A percentile compares a stretch with the other conserved stretches of the same genome.
Conservation (phyloP, 2,329 filamentous ascomycete species). For the Arthrobotrys conoides region DNA sequence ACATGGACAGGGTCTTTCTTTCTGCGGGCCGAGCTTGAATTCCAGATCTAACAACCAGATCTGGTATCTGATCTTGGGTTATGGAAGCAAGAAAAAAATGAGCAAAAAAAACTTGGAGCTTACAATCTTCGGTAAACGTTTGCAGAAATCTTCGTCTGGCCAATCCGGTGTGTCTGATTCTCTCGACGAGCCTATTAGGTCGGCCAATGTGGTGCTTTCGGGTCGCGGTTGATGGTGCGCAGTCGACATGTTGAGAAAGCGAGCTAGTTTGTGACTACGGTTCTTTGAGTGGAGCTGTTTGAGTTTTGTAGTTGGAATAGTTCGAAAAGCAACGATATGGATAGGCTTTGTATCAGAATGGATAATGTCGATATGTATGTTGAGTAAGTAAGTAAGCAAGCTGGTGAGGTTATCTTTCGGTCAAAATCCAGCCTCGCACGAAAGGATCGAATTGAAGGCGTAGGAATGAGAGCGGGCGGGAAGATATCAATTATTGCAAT, state of each 20-base stretch:
- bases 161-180: conserved; percentile 39
- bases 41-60: background rate
- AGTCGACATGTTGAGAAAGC: conserved; percentile 39
- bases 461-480: conserved; percentile 31
- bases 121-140: conserved; percentile 63
- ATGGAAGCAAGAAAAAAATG: background rate
- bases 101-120: background rate
- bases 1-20: conserved; percentile 34
- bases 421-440: conserved; percentile 9
- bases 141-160: conserved; percentile 62
- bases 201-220: conserved; percentile 44
- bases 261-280: conserved; percentile 6
- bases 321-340: background rate
- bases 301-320: background rate
- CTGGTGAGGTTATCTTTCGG: background rate
- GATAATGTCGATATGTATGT: conserved; percentile 14
- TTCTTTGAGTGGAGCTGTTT: background rate
- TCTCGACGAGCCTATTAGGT: conserved; percentile 31
- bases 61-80: background rate
- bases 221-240: conserved; percentile 34
- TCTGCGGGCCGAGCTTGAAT: conserved; percentile 2
- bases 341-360: background rate
- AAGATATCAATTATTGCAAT: conserved; percentile 35
- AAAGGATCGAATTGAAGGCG: conserved; percentile 17
- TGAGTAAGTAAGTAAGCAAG: background rate